A percentile compares a stretch with the other conserved stretches of the same genome.
Conservation (phyloP, 2,329 filamentous ascomycete species). For the Exophiala aquamarina region DNA sequence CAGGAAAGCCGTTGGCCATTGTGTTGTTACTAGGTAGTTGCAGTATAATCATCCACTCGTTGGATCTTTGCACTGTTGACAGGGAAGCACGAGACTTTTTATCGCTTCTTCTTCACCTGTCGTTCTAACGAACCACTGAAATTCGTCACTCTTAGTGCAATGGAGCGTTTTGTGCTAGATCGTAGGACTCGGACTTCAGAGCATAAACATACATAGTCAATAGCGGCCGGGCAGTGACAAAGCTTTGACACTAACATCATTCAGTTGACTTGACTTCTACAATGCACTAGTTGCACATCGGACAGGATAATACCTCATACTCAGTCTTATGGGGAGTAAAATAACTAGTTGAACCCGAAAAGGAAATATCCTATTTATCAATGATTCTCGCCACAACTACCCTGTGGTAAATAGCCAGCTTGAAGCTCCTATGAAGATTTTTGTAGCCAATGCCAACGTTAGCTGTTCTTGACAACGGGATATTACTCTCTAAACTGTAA, state of each 20-base stretch:
- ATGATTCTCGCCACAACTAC: not conserved
- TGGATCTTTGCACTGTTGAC: not conserved
- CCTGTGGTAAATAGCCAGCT: constrained; percentile 2
- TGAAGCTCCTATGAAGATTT: not conserved
- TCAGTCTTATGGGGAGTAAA: not conserved
- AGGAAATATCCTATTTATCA: no score
- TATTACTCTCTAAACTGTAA: not conserved
- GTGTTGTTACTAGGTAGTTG: not conserved
- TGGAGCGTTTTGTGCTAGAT: not conserved
- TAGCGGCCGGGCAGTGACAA: not conserved
- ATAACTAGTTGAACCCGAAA: not conserved
- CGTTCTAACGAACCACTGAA: not conserved
- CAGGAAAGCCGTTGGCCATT: no score
- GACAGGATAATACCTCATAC: not conserved
- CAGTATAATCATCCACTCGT: not conserved
- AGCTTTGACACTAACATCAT: not conserved
- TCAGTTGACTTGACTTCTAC: not conserved
- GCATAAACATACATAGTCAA: not conserved
- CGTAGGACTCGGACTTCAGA: not conserved
- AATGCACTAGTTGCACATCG: not conserved
- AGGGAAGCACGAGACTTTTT: not conserved
- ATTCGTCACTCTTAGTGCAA: not conserved
- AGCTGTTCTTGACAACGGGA: no score
- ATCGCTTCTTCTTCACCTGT: not conserved
- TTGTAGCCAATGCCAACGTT: not conserved